Percentiles rank a stretch among this genome's conserved stretches.
These are phyloP conservation scores for Ensete ventricosum DNA, from an alignment of 176 grass and related monocot genomes.

Conservation along the genomic window DNA sequence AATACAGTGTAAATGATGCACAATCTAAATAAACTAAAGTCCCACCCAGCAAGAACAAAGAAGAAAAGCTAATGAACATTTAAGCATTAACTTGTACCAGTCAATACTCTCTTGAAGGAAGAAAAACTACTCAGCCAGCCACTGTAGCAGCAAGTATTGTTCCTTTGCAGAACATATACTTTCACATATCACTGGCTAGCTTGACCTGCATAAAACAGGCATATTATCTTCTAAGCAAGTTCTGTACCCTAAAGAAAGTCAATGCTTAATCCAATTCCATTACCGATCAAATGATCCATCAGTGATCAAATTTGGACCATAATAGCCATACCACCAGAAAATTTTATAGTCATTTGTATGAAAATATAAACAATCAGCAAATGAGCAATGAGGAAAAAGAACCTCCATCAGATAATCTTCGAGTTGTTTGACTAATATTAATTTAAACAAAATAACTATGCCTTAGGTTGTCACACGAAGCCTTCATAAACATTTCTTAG, in stretches of 20 bases:
- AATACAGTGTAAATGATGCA: not conserved
- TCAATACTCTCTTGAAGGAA: conserved; percentile 18
- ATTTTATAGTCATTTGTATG: not conserved
- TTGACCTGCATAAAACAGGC: conserved; percentile 24
- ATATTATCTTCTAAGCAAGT: conserved; percentile 21
- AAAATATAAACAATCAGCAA: not conserved
- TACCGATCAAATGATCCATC: conserved; percentile 10
- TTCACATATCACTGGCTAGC: conserved; percentile 15
- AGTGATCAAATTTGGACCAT: not conserved
- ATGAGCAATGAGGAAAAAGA: not conserved
- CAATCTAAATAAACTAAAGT: conserved; percentile 5
- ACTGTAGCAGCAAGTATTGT: conserved; percentile 26
- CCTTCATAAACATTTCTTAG: not conserved
- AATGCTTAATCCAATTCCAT: conserved; percentile 13
- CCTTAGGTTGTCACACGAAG: not conserved
- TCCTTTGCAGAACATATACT: conserved; percentile 21
- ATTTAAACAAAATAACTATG: not conserved
- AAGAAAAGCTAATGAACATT: conserved; percentile 8
- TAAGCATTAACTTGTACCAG: conserved; percentile 11
- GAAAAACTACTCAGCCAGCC: conserved; percentile 17
- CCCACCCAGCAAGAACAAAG: not conserved
- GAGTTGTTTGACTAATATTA: not conserved
- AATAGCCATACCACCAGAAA: not conserved
- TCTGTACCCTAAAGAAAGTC: conserved; percentile 7
- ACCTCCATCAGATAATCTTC: not conserved